These are phyloP conservation scores for Diutina rugosa DNA, from an alignment of 1,139 yeast species.

Conservation along the genomic window DNA sequence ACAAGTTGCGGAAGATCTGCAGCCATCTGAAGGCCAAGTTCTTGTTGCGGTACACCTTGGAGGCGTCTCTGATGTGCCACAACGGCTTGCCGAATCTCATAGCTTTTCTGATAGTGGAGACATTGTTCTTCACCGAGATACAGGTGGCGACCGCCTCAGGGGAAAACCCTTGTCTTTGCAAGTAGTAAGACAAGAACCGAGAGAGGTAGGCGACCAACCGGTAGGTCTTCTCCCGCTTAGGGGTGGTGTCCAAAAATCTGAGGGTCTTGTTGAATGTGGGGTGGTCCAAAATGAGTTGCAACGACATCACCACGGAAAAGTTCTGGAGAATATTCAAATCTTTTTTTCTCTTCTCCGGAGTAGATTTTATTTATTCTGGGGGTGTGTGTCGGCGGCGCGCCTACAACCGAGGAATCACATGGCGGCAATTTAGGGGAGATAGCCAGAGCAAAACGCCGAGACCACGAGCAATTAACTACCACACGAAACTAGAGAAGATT, in stretches of 20 bases:
- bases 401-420: slow-evolving; percentile 1
- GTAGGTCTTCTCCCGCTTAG: slow-evolving; percentile 62
- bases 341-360: background rate
- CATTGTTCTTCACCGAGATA: slow-evolving; percentile 40
- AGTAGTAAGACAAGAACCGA: slow-evolving; percentile 55
- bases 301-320: background rate
- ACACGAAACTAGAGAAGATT: no score
- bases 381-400: background rate
- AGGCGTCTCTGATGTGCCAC: slow-evolving; percentile 58
- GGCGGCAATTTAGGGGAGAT: background rate
- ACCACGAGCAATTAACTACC: background rate
- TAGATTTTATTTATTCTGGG: background rate
- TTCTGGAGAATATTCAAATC: background rate
- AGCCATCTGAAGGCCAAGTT: slow-evolving; percentile 51
- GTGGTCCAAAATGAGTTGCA: slow-evolving; percentile 25
- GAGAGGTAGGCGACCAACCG: slow-evolving; percentile 76
- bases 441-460: background rate
- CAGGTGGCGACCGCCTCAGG: slow-evolving; percentile 36
- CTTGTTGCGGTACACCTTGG: slow-evolving; percentile 59
- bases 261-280: slow-evolving; percentile 57
- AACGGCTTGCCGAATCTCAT: slow-evolving; percentile 79
- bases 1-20: slow-evolving; percentile 54
- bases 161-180: slow-evolving; percentile 47
- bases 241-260: slow-evolving; percentile 52
- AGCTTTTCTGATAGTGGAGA: slow-evolving; percentile 69